Conservation (phyloP, 2,329 filamentous ascomycete species). For the Thelonectria rubi region DNA sequence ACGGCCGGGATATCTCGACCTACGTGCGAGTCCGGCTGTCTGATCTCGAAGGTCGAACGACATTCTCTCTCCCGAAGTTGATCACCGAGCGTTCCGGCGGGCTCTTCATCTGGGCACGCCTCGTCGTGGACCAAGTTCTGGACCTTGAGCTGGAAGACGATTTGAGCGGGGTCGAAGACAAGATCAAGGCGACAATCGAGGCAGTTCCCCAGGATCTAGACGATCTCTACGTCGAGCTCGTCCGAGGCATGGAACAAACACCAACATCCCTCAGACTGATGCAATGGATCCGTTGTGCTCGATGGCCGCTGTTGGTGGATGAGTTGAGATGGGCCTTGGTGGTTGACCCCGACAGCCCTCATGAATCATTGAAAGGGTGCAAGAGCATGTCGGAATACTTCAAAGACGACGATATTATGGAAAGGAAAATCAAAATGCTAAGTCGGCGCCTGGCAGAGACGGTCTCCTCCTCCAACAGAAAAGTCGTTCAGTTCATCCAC, state of each 20-base stretch:
- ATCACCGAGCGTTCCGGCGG: constrained; percentile 41
- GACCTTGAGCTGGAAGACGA: constrained; percentile 23
- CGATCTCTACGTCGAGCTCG: constrained; percentile 39
- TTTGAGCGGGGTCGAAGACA: not conserved
- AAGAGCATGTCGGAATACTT: constrained; percentile 34
- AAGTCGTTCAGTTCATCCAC: constrained; percentile 36
- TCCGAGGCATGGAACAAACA: constrained; percentile 28
- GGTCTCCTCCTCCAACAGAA: not conserved
- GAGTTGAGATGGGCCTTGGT: constrained; percentile 47
- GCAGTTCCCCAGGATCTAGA: constrained; percentile 38
- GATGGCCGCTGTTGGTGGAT: constrained; percentile 34
- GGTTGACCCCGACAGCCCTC: constrained; percentile 33
- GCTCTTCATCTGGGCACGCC: constrained; percentile 51
- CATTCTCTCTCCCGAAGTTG: constrained; percentile 14
- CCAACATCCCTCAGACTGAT: constrained; percentile 39
- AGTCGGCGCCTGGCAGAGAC: constrained; percentile 44
- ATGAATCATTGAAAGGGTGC: constrained; percentile 29
- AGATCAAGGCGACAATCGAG: constrained; percentile 38
- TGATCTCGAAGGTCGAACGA: not conserved
- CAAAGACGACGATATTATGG: constrained; percentile 26
- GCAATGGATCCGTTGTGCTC: constrained; percentile 47
- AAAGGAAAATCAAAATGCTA: constrained; percentile 33
- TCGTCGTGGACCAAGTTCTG: constrained; percentile 40
- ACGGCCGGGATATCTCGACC: constrained; percentile 42
- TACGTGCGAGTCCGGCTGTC: constrained; percentile 42